Evolutionary conservation across 2,329 filamentous ascomycete genomes (phyloP).

Genomic region (Penicillium occitanis): DNA sequence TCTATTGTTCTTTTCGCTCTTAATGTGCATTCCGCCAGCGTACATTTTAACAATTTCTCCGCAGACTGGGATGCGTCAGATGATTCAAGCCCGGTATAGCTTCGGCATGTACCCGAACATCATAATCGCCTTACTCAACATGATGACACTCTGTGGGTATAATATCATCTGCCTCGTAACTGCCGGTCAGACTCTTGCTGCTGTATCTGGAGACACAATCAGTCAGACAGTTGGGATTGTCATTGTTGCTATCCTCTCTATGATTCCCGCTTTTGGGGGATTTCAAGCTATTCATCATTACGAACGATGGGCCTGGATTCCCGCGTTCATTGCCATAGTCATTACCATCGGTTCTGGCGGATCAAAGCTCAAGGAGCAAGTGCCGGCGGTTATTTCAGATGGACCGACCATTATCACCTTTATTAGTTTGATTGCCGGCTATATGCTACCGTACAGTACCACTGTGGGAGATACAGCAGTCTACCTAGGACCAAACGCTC

Average conservation of each 20-base stretch:
- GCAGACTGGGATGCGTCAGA: constrained; percentile 71
- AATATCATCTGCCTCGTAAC: constrained; percentile 76
- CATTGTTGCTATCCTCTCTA: constrained; percentile 67
- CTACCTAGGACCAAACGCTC: constrained; percentile 63
- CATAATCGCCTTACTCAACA: constrained; percentile 66
- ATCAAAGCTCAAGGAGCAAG: constrained; percentile 33
- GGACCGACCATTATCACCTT: constrained; percentile 66
- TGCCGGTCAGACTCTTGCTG: constrained; percentile 72
- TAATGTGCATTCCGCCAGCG: not conserved
- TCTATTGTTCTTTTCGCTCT: constrained; percentile 68
- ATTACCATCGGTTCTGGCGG: constrained; percentile 60
- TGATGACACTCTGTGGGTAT: constrained; percentile 73
- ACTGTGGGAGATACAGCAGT: constrained; percentile 53
- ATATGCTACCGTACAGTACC: constrained; percentile 70
- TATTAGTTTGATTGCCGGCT: constrained; percentile 65
- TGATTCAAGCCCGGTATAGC: constrained; percentile 73
- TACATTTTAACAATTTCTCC: constrained; percentile 54
- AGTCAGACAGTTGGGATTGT: constrained; percentile 68
- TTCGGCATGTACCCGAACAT: constrained; percentile 54
- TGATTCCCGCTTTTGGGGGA: constrained; percentile 68
- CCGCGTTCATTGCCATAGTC: constrained; percentile 70
- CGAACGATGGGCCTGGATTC: constrained; percentile 73
- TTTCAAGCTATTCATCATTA: constrained; percentile 75
- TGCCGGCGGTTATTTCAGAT: constrained; percentile 58
- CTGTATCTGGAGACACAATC: constrained; percentile 67